Conservation (phyloP, 176 grass and related monocot species). For the Lolium rigidum region DNA sequence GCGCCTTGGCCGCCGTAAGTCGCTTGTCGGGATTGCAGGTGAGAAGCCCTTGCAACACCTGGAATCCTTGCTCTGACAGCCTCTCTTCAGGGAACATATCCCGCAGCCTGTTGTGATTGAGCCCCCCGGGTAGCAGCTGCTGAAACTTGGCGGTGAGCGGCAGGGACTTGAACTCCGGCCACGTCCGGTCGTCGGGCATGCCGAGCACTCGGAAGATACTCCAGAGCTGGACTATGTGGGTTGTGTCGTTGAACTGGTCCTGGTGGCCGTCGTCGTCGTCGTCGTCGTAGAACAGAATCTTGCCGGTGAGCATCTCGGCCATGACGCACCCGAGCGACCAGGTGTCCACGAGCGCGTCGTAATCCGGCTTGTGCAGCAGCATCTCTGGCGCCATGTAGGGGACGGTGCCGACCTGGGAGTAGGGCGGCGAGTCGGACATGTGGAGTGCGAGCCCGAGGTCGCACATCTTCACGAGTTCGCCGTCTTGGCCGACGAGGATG, state of each 20-base stretch:
- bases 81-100: no score
- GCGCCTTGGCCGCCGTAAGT: no score
- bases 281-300: not conserved
- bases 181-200: not conserved
- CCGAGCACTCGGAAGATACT: slow-evolving; percentile 28
- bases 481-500: slow-evolving; percentile 12
- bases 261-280: not conserved
- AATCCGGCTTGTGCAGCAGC: slow-evolving; percentile 9
- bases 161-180: not conserved
- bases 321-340: slow-evolving; percentile 53
- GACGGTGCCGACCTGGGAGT: slow-evolving; percentile 27
- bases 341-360: slow-evolving; percentile 43
- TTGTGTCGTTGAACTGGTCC: not conserved
- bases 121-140: not conserved
- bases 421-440: slow-evolving; percentile 2
- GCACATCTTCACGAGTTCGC: not conserved
- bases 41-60: no score
- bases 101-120: no score
- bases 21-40: no score
- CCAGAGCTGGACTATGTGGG: not conserved
- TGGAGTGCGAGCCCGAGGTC: not conserved
- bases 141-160: not conserved
- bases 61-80: no score
- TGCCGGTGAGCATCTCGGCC: slow-evolving; percentile 41
- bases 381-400: slow-evolving; percentile 40